Conservation (phyloP, 371 early-diverging fungal genomes). For the Rhizomucor miehei region DNA sequence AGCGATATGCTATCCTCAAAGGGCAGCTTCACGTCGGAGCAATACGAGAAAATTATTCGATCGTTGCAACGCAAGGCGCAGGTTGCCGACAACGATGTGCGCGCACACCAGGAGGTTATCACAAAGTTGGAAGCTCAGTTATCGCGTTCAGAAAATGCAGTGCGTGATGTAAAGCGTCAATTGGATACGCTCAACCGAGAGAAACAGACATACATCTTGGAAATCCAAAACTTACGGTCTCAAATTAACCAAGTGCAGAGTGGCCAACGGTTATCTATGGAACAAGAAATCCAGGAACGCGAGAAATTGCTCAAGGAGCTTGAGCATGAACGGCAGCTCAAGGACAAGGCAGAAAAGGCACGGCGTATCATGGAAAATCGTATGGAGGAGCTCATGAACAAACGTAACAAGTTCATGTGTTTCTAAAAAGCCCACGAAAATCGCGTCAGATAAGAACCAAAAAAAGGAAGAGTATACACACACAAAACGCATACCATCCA, state of each 20-base stretch:
- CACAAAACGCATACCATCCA: neutral
- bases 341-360: conserved; percentile 51
- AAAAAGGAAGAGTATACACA: too few relatives aligned
- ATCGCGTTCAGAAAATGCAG: conserved; percentile 34
- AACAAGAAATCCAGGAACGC: conserved; percentile 10
- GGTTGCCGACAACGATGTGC: conserved; percentile 37
- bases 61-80: conserved; percentile 45
- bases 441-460: neutral
- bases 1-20: conserved; percentile 7
- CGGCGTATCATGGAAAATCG: conserved; percentile 43
- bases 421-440: conserved; percentile 18
- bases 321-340: conserved; percentile 30
- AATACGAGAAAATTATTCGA: conserved; percentile 45
- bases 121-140: conserved; percentile 40
- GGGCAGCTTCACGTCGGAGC: conserved; percentile 32
- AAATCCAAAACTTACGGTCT: conserved; percentile 36
- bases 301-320: conserved; percentile 28
- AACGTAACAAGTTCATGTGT: conserved; percentile 54
- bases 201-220: conserved; percentile 35
- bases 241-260: conserved; percentile 32
- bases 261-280: conserved; percentile 5
- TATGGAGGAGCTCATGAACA: conserved; percentile 49
- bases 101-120: conserved; percentile 44
- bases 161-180: conserved; percentile 39
- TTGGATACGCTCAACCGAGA: conserved; percentile 35